These are phyloP conservation scores for Phalaenopsis hybrid DNA, from an alignment of 116 monocot species.

Conservation along the genomic window DNA sequence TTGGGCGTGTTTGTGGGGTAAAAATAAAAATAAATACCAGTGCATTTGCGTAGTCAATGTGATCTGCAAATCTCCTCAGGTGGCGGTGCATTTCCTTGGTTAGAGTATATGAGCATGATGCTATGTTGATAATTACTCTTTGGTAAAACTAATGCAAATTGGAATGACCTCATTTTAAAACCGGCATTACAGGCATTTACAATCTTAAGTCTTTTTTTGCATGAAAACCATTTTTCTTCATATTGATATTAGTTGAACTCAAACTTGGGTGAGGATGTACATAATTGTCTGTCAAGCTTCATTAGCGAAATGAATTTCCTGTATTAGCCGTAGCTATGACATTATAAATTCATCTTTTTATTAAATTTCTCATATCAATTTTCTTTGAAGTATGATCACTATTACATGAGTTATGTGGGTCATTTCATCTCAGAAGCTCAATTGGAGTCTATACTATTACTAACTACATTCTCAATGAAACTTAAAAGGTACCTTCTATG, in stretches of 20 bases:
- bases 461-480: not conserved
- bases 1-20: too few species aligned
- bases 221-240: not conserved
- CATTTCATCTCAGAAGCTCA: not conserved
- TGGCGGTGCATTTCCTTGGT: not conserved
- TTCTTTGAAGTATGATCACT: too few species aligned
- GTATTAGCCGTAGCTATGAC: not conserved
- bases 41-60: not conserved
- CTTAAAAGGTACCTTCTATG: not conserved
- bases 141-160: not conserved
- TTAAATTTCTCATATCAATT: too few species aligned
- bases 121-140: not conserved
- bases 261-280: not conserved
- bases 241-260: not conserved
- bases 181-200: not conserved
- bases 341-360: too few species aligned
- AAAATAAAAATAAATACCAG: not conserved
- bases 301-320: not conserved
- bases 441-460: not conserved
- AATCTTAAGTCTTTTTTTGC: not conserved
- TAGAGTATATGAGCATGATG: not conserved
- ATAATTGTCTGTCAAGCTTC: not conserved
- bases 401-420: too few species aligned
- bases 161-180: not conserved
- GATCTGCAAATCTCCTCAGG: not conserved